Evolutionary conservation across 2,329 filamentous ascomycete genomes (phyloP).

Genomic region (Furcasterigmium sp.): DNA sequence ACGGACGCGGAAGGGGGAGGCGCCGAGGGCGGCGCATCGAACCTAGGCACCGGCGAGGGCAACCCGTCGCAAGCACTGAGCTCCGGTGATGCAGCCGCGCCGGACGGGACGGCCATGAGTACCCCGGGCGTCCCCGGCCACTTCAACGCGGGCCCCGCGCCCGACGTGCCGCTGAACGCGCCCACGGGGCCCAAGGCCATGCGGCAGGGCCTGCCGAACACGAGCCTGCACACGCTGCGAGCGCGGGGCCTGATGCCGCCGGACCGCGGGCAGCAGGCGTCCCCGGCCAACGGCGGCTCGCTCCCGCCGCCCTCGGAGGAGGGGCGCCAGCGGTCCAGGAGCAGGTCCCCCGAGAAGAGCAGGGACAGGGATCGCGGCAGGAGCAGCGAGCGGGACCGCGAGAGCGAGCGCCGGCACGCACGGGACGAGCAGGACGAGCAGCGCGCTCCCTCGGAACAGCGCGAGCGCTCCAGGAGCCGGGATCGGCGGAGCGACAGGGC

Average conservation of each 20-base stretch:
- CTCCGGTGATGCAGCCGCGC: conserved; percentile 16
- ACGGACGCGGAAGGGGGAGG: conserved; percentile 6
- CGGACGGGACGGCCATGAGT: conserved; percentile 10
- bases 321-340: conserved; percentile 35
- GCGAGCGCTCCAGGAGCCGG: conserved; percentile 30
- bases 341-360: conserved; percentile 38
- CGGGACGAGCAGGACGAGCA: conserved; percentile 12
- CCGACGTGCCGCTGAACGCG: conserved; percentile 59
- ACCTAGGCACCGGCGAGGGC: conserved; percentile 14
- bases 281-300: conserved; percentile 18
- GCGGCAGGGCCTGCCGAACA: conserved; percentile 82
- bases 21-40: conserved; percentile 1
- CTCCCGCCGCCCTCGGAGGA: conserved; percentile 24
- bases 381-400: conserved; percentile 24
- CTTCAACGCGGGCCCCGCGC: conserved; percentile 20
- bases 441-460: conserved; percentile 24
- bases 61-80: conserved; percentile 17
- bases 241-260: conserved; percentile 44
- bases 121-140: conserved; percentile 7
- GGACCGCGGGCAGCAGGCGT: conserved; percentile 16
- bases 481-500: conserved; percentile 29
- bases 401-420: conserved; percentile 7
- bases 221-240: conserved; percentile 63
- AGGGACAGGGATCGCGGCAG: conserved; percentile 26
- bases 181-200: conserved; percentile 93